Percentiles rank a stretch among this genome's conserved stretches.
These are phyloP conservation scores for Dactylellina drechsleri DNA, from an alignment of 2,329 filamentous ascomycete genomes.

Conservation along the genomic window DNA sequence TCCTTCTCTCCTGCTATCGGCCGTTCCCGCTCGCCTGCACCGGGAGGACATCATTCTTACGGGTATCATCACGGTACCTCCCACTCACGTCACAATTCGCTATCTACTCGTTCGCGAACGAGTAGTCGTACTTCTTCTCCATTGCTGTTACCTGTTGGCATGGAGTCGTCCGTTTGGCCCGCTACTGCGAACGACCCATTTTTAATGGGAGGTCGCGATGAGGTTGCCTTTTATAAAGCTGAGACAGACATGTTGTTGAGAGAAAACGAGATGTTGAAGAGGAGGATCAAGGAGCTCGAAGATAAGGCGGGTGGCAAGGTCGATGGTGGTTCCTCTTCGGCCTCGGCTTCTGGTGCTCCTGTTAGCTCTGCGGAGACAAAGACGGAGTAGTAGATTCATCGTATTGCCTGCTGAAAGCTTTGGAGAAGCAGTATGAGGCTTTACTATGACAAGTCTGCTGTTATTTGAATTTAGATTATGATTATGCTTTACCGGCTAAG, in stretches of 20 bases:
- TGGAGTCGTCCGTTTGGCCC: constrained; percentile 68
- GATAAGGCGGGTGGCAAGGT: constrained; percentile 27
- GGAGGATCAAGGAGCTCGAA: constrained; percentile 66
- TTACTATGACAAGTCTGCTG: not conserved
- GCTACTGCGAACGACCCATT: constrained; percentile 62
- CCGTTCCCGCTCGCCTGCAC: constrained; percentile 66
- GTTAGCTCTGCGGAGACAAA: constrained; percentile 11
- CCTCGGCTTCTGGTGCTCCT: constrained; percentile 18
- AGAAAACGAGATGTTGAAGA: constrained; percentile 84
- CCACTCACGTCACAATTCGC: constrained; percentile 68
- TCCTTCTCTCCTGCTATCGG: constrained; percentile 63
- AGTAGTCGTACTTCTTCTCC: constrained; percentile 68
- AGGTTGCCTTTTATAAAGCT: constrained; percentile 81
- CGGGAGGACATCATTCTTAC: constrained; percentile 50
- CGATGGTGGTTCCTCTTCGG: constrained; percentile 18
- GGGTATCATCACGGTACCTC: constrained; percentile 42
- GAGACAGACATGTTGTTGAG: constrained; percentile 80
- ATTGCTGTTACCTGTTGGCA: constrained; percentile 71
- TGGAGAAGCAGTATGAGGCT: not conserved
- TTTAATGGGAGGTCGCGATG: constrained; percentile 68
- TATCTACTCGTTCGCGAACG: constrained; percentile 64
- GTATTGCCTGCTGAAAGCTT: constrained; percentile 5
- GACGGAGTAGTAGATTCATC: not conserved
- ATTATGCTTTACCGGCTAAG: not conserved
- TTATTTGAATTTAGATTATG: not conserved